Conservation (phyloP, 2,329 filamentous ascomycete species). For the Apiospora pterosperma region DNA sequence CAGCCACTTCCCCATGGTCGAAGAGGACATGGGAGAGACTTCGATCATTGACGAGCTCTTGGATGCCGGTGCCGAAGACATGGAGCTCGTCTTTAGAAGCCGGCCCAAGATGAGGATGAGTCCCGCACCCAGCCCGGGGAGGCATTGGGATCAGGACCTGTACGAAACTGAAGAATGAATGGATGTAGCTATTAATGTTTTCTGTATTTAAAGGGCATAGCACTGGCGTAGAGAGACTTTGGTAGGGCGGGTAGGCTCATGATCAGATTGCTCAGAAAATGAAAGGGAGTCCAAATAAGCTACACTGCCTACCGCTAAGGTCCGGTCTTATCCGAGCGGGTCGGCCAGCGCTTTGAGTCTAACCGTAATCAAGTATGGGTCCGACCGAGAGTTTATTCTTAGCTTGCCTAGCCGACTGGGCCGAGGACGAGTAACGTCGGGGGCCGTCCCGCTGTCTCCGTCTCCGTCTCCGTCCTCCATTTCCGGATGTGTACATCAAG, state of each 20-base stretch:
- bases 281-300: neutral
- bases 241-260: neutral
- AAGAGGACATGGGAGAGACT: slow-evolving; percentile 37
- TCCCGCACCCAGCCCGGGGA: slow-evolving; percentile 54
- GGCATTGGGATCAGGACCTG: slow-evolving; percentile 15
- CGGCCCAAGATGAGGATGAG: slow-evolving; percentile 77
- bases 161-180: neutral
- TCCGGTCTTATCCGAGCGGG: neutral
- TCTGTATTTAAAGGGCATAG: neutral
- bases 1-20: slow-evolving; percentile 44
- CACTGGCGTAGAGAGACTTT: neutral
- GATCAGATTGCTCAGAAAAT: neutral
- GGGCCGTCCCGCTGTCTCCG: too few species aligned
- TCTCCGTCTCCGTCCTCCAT: too few species aligned
- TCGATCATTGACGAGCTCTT: slow-evolving; percentile 59
- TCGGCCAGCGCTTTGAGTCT: neutral
- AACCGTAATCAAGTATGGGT: neutral
- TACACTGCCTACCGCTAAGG: neutral
- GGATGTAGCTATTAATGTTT: neutral
- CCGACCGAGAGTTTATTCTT: neutral
- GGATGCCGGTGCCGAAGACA: slow-evolving; percentile 61
- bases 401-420: too few species aligned
- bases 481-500: too few species aligned
- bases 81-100: slow-evolving; percentile 81
- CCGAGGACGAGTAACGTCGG: too few species aligned